Evolutionary conservation across 1,284 basidiomycete species (phyloP), one percentile per base, ranked within the genome.

Genomic region (Dichomitus squalens): DNA sequence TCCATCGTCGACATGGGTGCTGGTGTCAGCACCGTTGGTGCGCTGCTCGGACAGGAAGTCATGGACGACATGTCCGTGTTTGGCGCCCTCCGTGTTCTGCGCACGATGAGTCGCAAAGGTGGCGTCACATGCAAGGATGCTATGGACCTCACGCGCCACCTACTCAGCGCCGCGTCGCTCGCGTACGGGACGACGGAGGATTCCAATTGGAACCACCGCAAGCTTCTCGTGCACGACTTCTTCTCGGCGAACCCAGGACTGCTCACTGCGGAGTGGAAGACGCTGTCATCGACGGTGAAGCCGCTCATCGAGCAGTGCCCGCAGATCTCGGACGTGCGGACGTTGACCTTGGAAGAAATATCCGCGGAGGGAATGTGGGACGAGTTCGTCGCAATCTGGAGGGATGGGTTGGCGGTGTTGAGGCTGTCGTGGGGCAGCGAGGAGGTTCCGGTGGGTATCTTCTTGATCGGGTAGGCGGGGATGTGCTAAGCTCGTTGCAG

Each of bases 171-270:
- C 2, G 61, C 59, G 0, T 18, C 49, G 9, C 41, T 51, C 2
- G 23, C 49, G 1, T 7, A 49, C 9, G 49, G 51, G 9, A 29
- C 7, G 25, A 44, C 49, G 8, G 55, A 52, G 20, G 58, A 77
- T 55, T 54, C 57, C 23, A 64, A 64, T 12, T 87, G 84, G 82
- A 74, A 80, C 18, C 66, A 70, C 53, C 75, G 72, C 48, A 80
- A 76, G 35, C 72, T 90, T 4, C 68, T 91, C 2, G 80, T 86
- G 0, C 69, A 66, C n/a, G 74, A 76, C 0, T 66, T 89, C 14
- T 86, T 88, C 68, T 82, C 80, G 2, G 76, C 83, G 0, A 76
- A 75, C 46, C 83, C 86, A 5, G 86, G 86, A 0, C 64, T 91
- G 36, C 72, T 92, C 14, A 81, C 81, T 0, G 74, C 75, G 0